Evolutionary conservation across 768 basidiomycete species (phyloP).

Genomic region (Tricholoma saponaceum): DNA sequence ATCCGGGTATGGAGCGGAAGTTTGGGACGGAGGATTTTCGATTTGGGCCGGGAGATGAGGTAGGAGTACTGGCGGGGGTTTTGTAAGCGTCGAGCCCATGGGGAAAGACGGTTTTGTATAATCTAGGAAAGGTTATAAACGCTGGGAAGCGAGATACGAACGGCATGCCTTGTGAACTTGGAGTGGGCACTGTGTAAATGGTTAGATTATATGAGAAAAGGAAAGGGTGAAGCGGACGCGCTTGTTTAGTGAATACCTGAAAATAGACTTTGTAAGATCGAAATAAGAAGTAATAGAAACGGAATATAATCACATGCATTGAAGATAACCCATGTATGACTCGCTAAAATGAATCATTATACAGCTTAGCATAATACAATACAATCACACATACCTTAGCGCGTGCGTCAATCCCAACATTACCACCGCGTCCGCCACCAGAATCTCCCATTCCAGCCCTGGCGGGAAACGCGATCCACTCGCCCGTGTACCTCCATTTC

Average conservation of each 20-base stretch:
- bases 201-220: slow-evolving; percentile 2
- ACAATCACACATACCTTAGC: slow-evolving; percentile 41
- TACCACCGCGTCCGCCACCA: slow-evolving; percentile 70
- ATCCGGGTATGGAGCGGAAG: slow-evolving; percentile 14
- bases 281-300: not conserved
- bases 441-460: slow-evolving; percentile 73
- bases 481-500: slow-evolving; percentile 17
- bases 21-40: slow-evolving; percentile 25
- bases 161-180: slow-evolving; percentile 61
- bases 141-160: not conserved
- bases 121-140: slow-evolving; percentile 27
- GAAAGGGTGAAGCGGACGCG: not conserved
- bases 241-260: slow-evolving; percentile 18
- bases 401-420: slow-evolving; percentile 69
- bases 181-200: slow-evolving; percentile 66
- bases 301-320: slow-evolving; percentile 58
- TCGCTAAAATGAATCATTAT: slow-evolving; percentile 38
- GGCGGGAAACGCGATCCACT: slow-evolving; percentile 42
- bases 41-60: slow-evolving; percentile 29
- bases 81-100: slow-evolving; percentile 45
- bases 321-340: slow-evolving; percentile 74
- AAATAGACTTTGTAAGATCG: slow-evolving; percentile 2
- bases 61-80: slow-evolving; percentile 36
- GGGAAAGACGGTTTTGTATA: slow-evolving; percentile 67
- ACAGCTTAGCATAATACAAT: not conserved